Evolutionary conservation across 2,329 filamentous ascomycete genomes (phyloP).

Genomic region (Immersiporthe knoxdaviesiana): DNA sequence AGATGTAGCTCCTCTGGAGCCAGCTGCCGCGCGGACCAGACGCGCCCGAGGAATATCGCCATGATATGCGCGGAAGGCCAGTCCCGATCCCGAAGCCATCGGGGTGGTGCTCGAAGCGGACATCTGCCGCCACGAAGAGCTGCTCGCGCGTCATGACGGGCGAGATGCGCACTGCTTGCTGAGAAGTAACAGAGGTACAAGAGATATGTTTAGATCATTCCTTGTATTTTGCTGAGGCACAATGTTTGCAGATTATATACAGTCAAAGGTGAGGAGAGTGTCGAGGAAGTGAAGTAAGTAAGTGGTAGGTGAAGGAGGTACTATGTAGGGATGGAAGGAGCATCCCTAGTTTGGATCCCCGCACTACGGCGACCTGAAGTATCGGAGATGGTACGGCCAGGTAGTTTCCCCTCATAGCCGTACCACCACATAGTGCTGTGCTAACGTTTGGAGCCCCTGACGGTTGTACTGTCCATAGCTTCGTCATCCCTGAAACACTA

Average conservation of each 20-base stretch:
- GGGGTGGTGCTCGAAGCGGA: conserved; percentile 29
- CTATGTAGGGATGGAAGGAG: neutral
- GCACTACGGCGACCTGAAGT: neutral
- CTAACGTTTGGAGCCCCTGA: no score
- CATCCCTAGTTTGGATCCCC: conserved; percentile 4
- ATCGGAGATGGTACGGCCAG: neutral
- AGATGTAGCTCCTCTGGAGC: conserved; percentile 25
- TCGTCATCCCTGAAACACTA: no score
- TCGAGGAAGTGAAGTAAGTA: no score
- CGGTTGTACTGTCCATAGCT: no score
- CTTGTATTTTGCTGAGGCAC: neutral
- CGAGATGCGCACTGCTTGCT: neutral
- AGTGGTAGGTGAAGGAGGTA: neutral
- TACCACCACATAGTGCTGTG: no score
- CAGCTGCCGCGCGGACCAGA: conserved; percentile 14
- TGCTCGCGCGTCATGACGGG: conserved; percentile 10
- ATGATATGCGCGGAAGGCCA: conserved; percentile 24
- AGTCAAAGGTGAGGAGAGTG: no score
- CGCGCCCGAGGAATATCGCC: conserved; percentile 16
- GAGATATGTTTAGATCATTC: neutral
- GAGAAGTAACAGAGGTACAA: neutral
- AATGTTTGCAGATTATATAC: neutral
- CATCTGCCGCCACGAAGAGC: conserved; percentile 7
- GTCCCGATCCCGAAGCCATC: conserved; percentile 26
- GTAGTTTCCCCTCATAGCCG: no score